A percentile compares a stretch with the other conserved stretches of the same genome.
Conservation (phyloP, 169 alveolate species). For the Perkinsus marinus region DNA sequence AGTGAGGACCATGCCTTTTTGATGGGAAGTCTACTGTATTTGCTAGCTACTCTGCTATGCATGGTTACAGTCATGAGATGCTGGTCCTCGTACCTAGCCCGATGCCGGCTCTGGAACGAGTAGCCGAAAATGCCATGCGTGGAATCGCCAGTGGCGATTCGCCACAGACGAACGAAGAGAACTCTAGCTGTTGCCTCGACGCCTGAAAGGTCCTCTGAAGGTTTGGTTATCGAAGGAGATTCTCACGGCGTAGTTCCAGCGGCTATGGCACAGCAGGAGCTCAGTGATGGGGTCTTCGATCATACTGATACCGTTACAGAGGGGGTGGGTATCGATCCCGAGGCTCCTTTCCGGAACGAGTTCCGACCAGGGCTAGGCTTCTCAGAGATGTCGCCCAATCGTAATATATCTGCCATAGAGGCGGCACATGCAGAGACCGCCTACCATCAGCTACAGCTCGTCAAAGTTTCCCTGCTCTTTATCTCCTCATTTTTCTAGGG, state of each 20-base stretch:
- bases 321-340: not conserved
- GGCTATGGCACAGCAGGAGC: not conserved
- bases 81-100: not conserved
- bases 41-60: not conserved
- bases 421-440: not conserved
- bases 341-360: too few relatives aligned
- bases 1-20: not conserved
- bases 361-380: too few relatives aligned
- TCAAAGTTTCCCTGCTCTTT: not conserved
- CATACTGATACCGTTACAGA: not conserved
- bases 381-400: not conserved
- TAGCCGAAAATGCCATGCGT: not conserved
- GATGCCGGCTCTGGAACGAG: not conserved
- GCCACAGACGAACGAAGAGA: not conserved
- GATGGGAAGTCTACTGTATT: not conserved
- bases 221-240: not conserved
- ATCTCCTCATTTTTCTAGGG: conserved; percentile 9
- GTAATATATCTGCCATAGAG: not conserved
- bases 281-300: not conserved
- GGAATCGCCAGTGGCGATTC: not conserved
- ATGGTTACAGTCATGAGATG: not conserved
- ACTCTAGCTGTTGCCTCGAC: not conserved
- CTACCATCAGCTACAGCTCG: not conserved
- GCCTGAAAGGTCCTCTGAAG: not conserved
- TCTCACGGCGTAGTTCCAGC: not conserved